Evolutionary conservation across 345 rosid genomes (phyloP).

Genomic region (Eutrema heterophyllum): DNA sequence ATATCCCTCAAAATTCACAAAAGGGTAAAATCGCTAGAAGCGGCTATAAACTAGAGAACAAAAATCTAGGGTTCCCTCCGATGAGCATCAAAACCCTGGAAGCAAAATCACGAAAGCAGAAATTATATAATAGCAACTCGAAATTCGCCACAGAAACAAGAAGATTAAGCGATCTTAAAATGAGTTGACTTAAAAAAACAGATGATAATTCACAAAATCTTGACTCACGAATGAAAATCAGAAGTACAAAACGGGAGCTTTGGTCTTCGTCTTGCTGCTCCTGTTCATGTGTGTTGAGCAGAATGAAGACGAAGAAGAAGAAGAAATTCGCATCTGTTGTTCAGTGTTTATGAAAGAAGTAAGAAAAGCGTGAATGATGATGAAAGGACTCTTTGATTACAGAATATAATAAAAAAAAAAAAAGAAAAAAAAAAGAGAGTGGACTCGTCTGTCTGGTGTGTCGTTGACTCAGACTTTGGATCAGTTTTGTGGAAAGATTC

Average conservation of each 20-base stretch:
- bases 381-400: not conserved
- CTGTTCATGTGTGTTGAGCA: not conserved
- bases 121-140: not conserved
- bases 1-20: conserved; percentile 11
- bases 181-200: conserved; percentile 14
- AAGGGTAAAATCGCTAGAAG: conserved; percentile 7
- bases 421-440: not conserved
- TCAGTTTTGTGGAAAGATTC: conserved; percentile 14
- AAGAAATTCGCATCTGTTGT: conserved; percentile 16
- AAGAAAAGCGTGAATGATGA: conserved; percentile 7
- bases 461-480: conserved; percentile 28
- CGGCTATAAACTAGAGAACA: not conserved
- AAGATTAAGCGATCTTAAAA: not conserved
- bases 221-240: not conserved
- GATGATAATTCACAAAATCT: not conserved
- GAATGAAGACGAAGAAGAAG: conserved; percentile 6
- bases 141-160: not conserved
- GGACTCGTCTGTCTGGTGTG: conserved; percentile 12
- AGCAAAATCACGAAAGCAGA: not conserved
- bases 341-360: not conserved
- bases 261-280: not conserved
- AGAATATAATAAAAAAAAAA: not conserved
- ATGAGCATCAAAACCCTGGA: conserved; percentile 25
- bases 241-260: not conserved
- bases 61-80: conserved; percentile 4